A percentile compares a stretch with the other conserved stretches of the same genome.
Conservation (phyloP, 768 basidiomycete species). For the Chalciporus piperatus region DNA sequence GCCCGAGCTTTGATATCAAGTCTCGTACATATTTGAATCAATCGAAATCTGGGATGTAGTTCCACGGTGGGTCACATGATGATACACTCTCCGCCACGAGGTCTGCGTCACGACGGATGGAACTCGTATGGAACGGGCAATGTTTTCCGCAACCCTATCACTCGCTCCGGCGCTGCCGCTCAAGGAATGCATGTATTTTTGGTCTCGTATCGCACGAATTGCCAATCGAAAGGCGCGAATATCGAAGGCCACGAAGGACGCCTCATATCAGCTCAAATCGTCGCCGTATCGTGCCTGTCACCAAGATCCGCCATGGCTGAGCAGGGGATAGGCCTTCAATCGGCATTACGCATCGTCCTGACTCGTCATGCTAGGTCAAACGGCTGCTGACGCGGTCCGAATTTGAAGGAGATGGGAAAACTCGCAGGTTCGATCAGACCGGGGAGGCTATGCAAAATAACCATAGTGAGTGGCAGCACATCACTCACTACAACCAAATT, state of each 20-base stretch:
- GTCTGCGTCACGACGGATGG: background rate
- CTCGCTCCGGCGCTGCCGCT: constrained; percentile 16
- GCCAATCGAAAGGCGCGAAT: background rate
- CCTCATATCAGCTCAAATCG: too few species aligned
- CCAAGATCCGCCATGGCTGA: constrained; percentile 15
- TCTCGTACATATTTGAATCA: too few species aligned
- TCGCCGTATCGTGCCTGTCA: constrained; percentile 1
- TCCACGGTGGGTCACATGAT: too few species aligned
- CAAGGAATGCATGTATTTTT: background rate
- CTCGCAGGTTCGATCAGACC: constrained; percentile 29
- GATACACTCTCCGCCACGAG: too few species aligned
- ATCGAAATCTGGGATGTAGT: too few species aligned
- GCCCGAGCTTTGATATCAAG: too few species aligned
- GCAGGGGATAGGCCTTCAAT: background rate
- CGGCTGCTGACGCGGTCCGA: constrained; percentile 13
- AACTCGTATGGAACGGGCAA: background rate
- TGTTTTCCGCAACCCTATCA: constrained; percentile 10
- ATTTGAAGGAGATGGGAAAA: constrained; percentile 14
- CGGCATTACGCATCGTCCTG: constrained; percentile 9
- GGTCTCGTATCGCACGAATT: background rate
- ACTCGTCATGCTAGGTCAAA: constrained; percentile 3
- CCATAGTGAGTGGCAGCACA: constrained; percentile 17
- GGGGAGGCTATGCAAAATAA: constrained; percentile 29
- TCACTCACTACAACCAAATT: constrained; percentile 4
- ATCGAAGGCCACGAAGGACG: background rate